Evolutionary conservation across 495 filamentous ascomycete genomes (phyloP), one percentile per base, ranked within the genome.

Genomic region (Daldinia loculata): DNA sequence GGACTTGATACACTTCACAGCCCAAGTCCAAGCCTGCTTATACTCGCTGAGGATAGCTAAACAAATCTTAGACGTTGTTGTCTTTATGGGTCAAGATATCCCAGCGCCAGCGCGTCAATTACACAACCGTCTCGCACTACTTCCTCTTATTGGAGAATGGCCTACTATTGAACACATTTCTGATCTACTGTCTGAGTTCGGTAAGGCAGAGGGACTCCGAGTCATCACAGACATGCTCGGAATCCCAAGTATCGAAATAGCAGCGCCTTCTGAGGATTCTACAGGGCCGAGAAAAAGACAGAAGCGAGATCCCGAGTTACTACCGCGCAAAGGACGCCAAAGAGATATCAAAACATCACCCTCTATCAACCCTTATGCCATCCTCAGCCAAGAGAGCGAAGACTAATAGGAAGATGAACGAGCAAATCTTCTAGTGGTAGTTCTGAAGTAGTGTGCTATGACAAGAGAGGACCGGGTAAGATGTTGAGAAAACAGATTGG

Each of bases 41-140:
- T 93, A 93, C 69, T 91, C 91, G 0, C 70, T 93, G 0, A 84
- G 91, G 29, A 89, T 93, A 64, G 71, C 89, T 2, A 81, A 82
- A 34, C 90, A 93, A 65, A 74, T 89, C 1, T 57, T 89, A 8
- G 66, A 75, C 3, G 69, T 84, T 15, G 69, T 76, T 36, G 22
- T 38, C 2, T 67, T 45, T 32, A 70, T 72, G 51, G 36, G n/a
- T 27, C 48, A 34, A 50, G 48, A 68, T 32, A 32, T 74, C 34
- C 62, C 73, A 9, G 41, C 60, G 14, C 36, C 63, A 11, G 45
- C 65, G 15, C 67, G 41, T 8, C 30, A 72, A 66, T 50, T 77
- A 45, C 61, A 53, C 22, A 36, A 66, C 27, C 6, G 43, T 43
- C 73, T 77, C 24, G 19, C 41, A 50, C 27, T 50, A 3, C 66